Percentiles rank a stretch among this genome's conserved stretches.
Conservation (phyloP, 2,329 filamentous ascomycete genomes). For the Fusarium papillatum region DNA sequence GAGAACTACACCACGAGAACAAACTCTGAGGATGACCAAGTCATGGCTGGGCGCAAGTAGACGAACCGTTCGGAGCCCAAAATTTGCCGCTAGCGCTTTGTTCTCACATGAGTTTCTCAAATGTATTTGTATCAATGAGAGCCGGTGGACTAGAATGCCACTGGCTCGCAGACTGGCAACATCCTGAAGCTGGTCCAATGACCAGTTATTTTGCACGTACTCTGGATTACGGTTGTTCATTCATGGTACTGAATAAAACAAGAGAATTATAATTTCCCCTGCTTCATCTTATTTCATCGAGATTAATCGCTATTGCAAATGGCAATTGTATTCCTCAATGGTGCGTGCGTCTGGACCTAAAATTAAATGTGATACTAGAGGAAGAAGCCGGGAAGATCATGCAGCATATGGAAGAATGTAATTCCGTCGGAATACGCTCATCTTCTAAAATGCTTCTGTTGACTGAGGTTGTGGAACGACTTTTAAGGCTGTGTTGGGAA, state of each 20-base stretch:
- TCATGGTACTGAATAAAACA: background rate
- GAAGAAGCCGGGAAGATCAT: background rate
- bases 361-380: background rate
- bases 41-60: background rate
- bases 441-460: background rate
- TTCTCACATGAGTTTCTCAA: no score
- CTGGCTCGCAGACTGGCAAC: background rate
- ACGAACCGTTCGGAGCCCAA: background rate
- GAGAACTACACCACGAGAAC: background rate
- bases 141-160: background rate
- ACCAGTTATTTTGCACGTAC: background rate
- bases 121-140: background rate
- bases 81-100: background rate
- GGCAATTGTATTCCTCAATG: background rate
- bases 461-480: background rate
- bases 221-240: background rate
- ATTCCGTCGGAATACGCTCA: background rate
- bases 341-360: background rate
- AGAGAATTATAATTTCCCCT: background rate
- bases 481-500: background rate
- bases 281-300: background rate
- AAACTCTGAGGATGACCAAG: slow-evolving; percentile 13
- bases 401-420: background rate
- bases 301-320: background rate
- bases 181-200: background rate